Percentiles rank a stretch among this genome's conserved stretches.
These are phyloP conservation scores for Cruciata laevipes DNA, from an alignment of 257 asterid genomes.

Conservation along the genomic window DNA sequence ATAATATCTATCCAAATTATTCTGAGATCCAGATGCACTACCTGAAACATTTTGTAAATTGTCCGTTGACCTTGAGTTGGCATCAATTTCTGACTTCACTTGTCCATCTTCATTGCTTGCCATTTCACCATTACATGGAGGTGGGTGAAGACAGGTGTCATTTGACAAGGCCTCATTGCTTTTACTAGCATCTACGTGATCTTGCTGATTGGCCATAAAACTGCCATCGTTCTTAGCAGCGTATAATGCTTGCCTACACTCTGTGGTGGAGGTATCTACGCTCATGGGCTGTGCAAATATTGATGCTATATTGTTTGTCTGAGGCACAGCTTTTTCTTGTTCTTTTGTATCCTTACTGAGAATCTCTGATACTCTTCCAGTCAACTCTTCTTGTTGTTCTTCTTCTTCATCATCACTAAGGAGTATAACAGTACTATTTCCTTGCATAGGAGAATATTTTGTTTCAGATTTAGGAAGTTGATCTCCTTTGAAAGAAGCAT, in stretches of 20 bases:
- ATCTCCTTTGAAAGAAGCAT: conserved; percentile 18
- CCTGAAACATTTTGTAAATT: conserved; percentile 32
- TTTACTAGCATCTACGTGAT: conserved; percentile 23
- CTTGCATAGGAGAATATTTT: conserved; percentile 28
- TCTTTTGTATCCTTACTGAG: conserved; percentile 26
- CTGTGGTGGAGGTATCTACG: conserved; percentile 28
- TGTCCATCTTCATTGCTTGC: conserved; percentile 23
- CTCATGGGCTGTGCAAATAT: conserved; percentile 10
- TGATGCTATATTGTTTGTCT: conserved; percentile 8
- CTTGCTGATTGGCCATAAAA: conserved; percentile 20
- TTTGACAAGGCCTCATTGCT: conserved; percentile 10
- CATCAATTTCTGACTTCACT: conserved; percentile 37
- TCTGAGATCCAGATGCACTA: conserved; percentile 43
- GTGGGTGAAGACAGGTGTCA: conserved; percentile 24
- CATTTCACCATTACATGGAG: conserved; percentile 24
- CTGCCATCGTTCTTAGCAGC: conserved; percentile 24
- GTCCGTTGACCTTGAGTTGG: conserved; percentile 38
- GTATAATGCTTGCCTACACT: conserved; percentile 40
- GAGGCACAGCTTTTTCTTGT: conserved; percentile 15
- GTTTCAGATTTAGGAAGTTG: conserved; percentile 29
- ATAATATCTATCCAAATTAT: conserved; percentile 55
- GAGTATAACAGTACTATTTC: conserved; percentile 42
- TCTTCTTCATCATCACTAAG: conserved; percentile 64
- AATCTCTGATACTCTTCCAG: conserved; percentile 18
- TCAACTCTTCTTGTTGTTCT: conserved; percentile 2